phyloP scores from a whole-genome alignment of 1,284 basidiomycete species.

The Gomphus sp. region DNA sequence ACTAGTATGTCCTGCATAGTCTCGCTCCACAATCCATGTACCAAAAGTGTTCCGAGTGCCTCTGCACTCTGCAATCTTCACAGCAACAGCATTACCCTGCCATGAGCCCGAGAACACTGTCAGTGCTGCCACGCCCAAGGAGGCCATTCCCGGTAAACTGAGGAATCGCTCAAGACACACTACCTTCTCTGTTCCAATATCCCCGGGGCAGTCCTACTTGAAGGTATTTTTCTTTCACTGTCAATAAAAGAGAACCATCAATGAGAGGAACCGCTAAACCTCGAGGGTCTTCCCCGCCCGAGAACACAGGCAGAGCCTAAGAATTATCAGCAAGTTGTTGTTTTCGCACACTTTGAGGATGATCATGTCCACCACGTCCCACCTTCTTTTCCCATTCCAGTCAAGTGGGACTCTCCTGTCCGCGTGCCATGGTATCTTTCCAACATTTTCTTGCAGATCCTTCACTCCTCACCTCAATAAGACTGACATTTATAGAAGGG shows the following conservation, averaged over 20 bases:
- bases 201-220: background rate
- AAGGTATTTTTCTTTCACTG: background rate
- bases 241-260: background rate
- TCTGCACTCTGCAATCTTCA: background rate
- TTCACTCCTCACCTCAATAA: background rate
- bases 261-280: background rate
- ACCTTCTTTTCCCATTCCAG: background rate
- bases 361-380: background rate
- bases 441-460: too few relatives aligned
- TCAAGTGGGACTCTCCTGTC: background rate
- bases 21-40: background rate
- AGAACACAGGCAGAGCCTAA: background rate
- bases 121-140: background rate
- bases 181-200: background rate
- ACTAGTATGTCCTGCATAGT: background rate
- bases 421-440: background rate
- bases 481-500: background rate
- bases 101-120: background rate
- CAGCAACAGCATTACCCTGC: background rate
- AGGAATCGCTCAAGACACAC: background rate
- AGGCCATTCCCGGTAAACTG: background rate
- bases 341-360: background rate
- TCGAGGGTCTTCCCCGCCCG: background rate
- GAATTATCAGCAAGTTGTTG: background rate
- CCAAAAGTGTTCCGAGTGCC: background rate